Percentiles rank a stretch among this genome's conserved stretches.
These are phyloP conservation scores for Alternaria novae-zelandiae DNA, from an alignment of 2,329 filamentous ascomycete genomes.

Conservation along the genomic window DNA sequence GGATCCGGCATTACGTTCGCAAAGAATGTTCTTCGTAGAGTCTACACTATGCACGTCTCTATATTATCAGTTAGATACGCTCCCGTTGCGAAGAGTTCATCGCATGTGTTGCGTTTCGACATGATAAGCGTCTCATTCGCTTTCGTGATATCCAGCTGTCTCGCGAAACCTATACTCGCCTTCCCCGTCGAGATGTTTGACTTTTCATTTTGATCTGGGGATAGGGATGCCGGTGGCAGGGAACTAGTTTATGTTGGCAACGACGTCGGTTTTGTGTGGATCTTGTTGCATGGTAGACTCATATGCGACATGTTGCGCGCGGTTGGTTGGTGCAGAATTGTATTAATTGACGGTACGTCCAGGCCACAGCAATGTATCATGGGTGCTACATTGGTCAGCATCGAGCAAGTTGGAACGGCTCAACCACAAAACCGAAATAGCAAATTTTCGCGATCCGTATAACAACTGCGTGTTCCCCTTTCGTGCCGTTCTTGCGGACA, in stretches of 20 bases:
- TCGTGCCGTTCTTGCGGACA: not conserved
- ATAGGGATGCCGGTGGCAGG: constrained; percentile 16
- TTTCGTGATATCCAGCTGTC: constrained; percentile 77
- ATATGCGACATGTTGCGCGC: not conserved
- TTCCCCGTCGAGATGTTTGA: constrained; percentile 60
- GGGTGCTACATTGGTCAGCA: not conserved
- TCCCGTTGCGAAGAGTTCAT: constrained; percentile 63
- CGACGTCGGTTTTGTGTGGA: constrained; percentile 8
- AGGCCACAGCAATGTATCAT: not conserved
- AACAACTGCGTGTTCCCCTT: not conserved
- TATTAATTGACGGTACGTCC: not conserved
- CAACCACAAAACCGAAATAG: not conserved
- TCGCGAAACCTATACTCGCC: constrained; percentile 77
- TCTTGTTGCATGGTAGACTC: not conserved
- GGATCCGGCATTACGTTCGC: not conserved
- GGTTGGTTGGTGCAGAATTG: not conserved
- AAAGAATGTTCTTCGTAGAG: not conserved
- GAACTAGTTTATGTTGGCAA: constrained; percentile 26
- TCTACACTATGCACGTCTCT: not conserved
- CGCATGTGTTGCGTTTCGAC: constrained; percentile 75
- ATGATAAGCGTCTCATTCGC: constrained; percentile 94
- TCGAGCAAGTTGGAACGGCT: not conserved
- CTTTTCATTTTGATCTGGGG: constrained; percentile 4
- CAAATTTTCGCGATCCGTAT: not conserved
- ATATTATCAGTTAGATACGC: not conserved